Conservation (phyloP, 192 early-diverging fungal species). For the Geranomyces michiganensis region DNA sequence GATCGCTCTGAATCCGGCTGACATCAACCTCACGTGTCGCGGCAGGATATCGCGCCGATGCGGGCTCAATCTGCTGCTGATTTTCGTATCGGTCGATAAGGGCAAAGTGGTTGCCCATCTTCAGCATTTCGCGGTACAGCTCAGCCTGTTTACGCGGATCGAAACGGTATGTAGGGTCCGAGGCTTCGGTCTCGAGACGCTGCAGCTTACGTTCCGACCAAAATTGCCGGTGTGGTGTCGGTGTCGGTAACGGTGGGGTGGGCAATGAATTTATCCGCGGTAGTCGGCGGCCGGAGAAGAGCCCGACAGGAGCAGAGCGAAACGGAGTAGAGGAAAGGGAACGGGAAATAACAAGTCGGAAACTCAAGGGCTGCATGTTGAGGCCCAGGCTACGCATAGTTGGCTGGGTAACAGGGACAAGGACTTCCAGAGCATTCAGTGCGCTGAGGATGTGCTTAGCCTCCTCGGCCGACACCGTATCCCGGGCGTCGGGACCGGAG, state of each 20-base stretch:
- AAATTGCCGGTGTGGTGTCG: slow-evolving; percentile 23
- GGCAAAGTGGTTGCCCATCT: slow-evolving; percentile 29
- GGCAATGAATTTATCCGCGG: neutral
- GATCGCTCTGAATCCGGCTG: slow-evolving; percentile 40
- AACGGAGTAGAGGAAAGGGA: neutral
- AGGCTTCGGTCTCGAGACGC: slow-evolving; percentile 37
- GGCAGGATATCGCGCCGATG: slow-evolving; percentile 12
- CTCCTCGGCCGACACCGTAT: neutral
- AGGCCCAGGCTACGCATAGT: neutral
- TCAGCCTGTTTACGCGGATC: slow-evolving; percentile 40
- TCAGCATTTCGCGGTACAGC: slow-evolving; percentile 43
- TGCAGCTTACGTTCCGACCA: slow-evolving; percentile 37
- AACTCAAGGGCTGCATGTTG: neutral
- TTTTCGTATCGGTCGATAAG: slow-evolving; percentile 50
- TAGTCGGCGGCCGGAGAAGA: neutral
- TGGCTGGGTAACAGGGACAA: neutral
- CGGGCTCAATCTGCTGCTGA: slow-evolving; percentile 47
- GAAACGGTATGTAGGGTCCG: slow-evolving; percentile 23
- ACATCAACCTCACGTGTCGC: slow-evolving; percentile 21
- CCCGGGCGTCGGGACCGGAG: no score
- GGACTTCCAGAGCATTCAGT: neutral
- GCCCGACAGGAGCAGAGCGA: neutral
- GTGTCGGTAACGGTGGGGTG: neutral
- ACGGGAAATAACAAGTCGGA: neutral
- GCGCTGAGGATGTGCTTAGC: neutral